Evolutionary conservation across 2,329 filamentous ascomycete species (phyloP).

Genomic region (Cadophora malorum): DNA sequence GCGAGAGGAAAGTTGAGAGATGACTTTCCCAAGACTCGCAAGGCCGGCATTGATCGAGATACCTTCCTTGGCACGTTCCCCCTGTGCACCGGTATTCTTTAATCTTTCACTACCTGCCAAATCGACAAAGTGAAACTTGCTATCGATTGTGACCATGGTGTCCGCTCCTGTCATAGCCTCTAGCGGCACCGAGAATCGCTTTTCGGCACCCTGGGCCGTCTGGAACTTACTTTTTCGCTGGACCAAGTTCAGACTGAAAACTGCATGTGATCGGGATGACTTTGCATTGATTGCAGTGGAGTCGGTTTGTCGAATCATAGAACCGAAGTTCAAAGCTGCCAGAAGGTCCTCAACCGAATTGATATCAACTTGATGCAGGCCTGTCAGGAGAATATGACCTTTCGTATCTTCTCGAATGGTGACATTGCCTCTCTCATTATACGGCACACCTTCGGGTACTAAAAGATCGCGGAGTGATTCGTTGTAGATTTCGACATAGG

Average conservation of each 20-base stretch:
- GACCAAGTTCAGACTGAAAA: constrained; percentile 93
- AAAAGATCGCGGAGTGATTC: constrained; percentile 92
- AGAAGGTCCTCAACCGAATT: constrained; percentile 92
- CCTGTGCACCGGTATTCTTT: constrained; percentile 96
- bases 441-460: constrained; percentile 73
- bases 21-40: constrained; percentile 95
- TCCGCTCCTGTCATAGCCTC: constrained; percentile 78
- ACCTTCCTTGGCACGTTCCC: constrained; percentile 91
- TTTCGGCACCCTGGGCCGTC: constrained; percentile 68
- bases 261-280: constrained; percentile 95
- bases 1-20: constrained; percentile 93
- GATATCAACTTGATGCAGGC: constrained; percentile 85
- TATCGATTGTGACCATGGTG: constrained; percentile 84
- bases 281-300: constrained; percentile 97
- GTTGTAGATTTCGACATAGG: constrained; percentile 98
- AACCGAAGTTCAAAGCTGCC: constrained; percentile 88
- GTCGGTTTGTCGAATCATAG: constrained; percentile 93
- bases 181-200: constrained; percentile 84
- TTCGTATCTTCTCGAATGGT: constrained; percentile 93
- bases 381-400: constrained; percentile 92
- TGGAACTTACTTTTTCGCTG: constrained; percentile 74
- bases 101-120: constrained; percentile 93
- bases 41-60: constrained; percentile 98
- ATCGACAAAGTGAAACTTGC: constrained; percentile 98
- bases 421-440: constrained; percentile 77